These are phyloP conservation scores for Fusarium sp. DNA, from an alignment of 2,329 filamentous ascomycete genomes.

Conservation along the genomic window DNA sequence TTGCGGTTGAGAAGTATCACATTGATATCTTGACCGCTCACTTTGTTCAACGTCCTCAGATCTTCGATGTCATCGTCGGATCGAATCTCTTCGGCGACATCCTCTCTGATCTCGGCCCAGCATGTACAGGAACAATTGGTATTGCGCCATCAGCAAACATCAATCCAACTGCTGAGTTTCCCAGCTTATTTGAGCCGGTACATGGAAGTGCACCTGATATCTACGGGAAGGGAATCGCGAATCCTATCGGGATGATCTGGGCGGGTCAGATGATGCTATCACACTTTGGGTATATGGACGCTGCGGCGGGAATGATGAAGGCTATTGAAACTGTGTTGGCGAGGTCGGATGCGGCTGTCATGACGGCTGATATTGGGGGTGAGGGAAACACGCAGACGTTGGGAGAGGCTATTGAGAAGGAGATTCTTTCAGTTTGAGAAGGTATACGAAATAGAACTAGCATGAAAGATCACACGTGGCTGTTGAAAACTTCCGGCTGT, in stretches of 20 bases:
- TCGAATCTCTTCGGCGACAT: slow-evolving; percentile 76
- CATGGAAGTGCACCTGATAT: slow-evolving; percentile 82
- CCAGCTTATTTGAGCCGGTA: slow-evolving; percentile 74
- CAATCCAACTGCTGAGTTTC: slow-evolving; percentile 66
- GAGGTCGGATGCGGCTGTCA: slow-evolving; percentile 50
- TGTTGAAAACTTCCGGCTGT: too few relatives aligned
- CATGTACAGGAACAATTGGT: slow-evolving; percentile 77
- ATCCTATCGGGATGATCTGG: slow-evolving; percentile 80
- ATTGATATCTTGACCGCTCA: slow-evolving; percentile 76
- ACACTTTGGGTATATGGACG: slow-evolving; percentile 45
- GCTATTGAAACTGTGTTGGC: slow-evolving; percentile 75
- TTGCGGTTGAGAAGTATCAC: slow-evolving; percentile 73
- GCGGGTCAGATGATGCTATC: slow-evolving; percentile 72
- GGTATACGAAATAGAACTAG: too few relatives aligned
- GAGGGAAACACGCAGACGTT: slow-evolving; percentile 44
- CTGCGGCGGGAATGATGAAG: slow-evolving; percentile 67
- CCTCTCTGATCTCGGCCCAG: slow-evolving; percentile 78
- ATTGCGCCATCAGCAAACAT: slow-evolving; percentile 79
- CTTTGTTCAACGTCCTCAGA: slow-evolving; percentile 71
- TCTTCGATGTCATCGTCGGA: slow-evolving; percentile 73
- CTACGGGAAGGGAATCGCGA: slow-evolving; percentile 78
- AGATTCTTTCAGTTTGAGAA: slow-evolving; percentile 8
- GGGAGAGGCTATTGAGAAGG: slow-evolving; percentile 42
- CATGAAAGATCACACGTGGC: too few relatives aligned
- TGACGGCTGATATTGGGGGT: slow-evolving; percentile 53